These are phyloP conservation scores for Suillus decipiens DNA, from an alignment of 768 basidiomycete species.

Conservation along the genomic window DNA sequence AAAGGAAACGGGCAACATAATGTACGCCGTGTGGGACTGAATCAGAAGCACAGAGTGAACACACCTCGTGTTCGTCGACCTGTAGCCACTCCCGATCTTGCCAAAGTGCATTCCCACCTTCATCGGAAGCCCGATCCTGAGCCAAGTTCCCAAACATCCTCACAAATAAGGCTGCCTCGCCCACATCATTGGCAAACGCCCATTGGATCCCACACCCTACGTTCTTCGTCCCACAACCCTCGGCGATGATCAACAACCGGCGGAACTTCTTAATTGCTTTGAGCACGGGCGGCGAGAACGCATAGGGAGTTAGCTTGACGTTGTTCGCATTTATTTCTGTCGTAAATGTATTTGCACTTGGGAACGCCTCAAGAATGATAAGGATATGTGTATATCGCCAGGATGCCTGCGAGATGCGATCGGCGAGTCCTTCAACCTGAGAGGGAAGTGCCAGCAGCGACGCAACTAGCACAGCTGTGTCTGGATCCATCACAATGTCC, in stretches of 20 bases:
- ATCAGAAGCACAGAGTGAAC: constrained; percentile 10
- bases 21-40: constrained; percentile 15
- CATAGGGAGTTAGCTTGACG: constrained; percentile 30
- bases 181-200: constrained; percentile 63
- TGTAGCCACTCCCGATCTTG: constrained; percentile 64
- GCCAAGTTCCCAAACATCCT: constrained; percentile 62
- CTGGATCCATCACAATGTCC: constrained; percentile 69
- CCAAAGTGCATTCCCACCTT: constrained; percentile 49
- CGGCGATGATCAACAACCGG: constrained; percentile 61
- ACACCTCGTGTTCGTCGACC: constrained; percentile 54
- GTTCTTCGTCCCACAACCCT: constrained; percentile 56
- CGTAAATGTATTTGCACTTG: constrained; percentile 43
- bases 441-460: constrained; percentile 50
- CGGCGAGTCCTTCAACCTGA: constrained; percentile 44
- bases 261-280: constrained; percentile 71
- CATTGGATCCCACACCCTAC: constrained; percentile 44
- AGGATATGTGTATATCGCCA: constrained; percentile 60
- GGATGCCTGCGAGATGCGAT: constrained; percentile 53
- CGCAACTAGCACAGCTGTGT: constrained; percentile 56
- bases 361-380: constrained; percentile 69
- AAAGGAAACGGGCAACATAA: not conserved
- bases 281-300: constrained; percentile 66
- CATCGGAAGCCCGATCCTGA: constrained; percentile 43
- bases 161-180: constrained; percentile 56
- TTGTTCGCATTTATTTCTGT: constrained; percentile 14